Conservation (phyloP, 208 protist species). For the Trypanosoma melophagium region DNA sequence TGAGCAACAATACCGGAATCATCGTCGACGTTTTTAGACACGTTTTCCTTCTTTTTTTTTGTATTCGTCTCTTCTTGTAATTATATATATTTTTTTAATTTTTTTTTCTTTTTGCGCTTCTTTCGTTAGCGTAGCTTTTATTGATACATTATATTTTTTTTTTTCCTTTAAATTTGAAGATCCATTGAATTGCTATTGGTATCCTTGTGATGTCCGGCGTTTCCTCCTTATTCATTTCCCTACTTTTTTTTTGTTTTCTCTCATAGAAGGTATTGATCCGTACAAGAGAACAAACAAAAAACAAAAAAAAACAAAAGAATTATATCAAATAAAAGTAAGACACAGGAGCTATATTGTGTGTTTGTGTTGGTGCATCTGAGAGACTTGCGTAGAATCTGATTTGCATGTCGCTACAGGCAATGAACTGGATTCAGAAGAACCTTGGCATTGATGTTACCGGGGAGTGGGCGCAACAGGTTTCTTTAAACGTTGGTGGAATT, state of each 20-base stretch:
- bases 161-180: not conserved
- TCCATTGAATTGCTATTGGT: not conserved
- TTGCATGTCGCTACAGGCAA: conserved; percentile 37
- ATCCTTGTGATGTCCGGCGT: no score
- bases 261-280: not conserved
- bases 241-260: not conserved
- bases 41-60: not conserved
- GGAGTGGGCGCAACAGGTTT: conserved; percentile 42
- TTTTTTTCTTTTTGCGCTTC: not conserved
- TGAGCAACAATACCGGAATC: conserved; percentile 39
- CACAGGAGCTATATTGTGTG: no score
- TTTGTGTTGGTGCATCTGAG: conserved; percentile 22
- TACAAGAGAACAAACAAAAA: not conserved
- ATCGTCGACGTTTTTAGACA: conserved; percentile 28
- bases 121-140: no score
- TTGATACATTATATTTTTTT: not conserved
- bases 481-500: conserved; percentile 69
- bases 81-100: conserved; percentile 10
- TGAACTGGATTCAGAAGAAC: conserved; percentile 30
- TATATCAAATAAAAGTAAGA: not conserved
- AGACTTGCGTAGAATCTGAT: not conserved
- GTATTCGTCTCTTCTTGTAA: not conserved
- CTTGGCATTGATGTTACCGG: conserved; percentile 45
- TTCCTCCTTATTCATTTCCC: no score
- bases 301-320: conserved; percentile 6